These are phyloP conservation scores for Ascochyta koolunga DNA, from an alignment of 2,329 filamentous ascomycete species.

Conservation along the genomic window DNA sequence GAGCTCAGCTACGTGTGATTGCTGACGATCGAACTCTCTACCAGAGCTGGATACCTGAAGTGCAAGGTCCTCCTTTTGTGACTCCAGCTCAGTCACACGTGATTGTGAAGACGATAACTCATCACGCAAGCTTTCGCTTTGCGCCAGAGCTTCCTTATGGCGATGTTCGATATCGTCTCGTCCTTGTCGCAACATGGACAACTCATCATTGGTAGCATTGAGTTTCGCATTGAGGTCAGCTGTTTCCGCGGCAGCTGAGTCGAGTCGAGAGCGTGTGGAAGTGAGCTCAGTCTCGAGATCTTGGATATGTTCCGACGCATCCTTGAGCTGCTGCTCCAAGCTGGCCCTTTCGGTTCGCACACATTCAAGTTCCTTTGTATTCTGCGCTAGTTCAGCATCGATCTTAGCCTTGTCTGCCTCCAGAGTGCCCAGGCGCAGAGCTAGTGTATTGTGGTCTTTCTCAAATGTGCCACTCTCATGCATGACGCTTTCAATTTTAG, in stretches of 20 bases:
- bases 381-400: slow-evolving; percentile 6
- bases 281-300: slow-evolving; percentile 25
- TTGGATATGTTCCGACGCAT: slow-evolving; percentile 7
- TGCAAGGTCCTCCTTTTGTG: slow-evolving; percentile 24
- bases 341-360: slow-evolving; percentile 2
- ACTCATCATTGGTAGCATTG: slow-evolving; percentile 3
- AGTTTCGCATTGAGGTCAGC: slow-evolving; percentile 27
- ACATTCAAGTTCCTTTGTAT: slow-evolving; percentile 6
- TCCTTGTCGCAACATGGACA: not conserved
- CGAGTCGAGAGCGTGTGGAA: slow-evolving; percentile 21
- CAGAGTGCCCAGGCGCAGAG: slow-evolving; percentile 6
- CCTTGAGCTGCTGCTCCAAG: slow-evolving; percentile 17
- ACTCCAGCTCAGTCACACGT: slow-evolving; percentile 24
- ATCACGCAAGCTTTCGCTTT: slow-evolving; percentile 18
- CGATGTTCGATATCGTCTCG: slow-evolving; percentile 8
- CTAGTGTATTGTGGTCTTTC: slow-evolving; percentile 7
- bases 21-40: slow-evolving; percentile 21
- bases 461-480: slow-evolving; percentile 5
- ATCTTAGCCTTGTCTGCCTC: slow-evolving; percentile 12
- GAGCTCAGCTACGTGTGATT: slow-evolving; percentile 21
- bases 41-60: slow-evolving; percentile 19
- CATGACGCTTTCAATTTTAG: slow-evolving; percentile 4
- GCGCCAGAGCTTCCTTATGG: slow-evolving; percentile 9
- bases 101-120: slow-evolving; percentile 25
- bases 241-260: slow-evolving; percentile 25